Evolutionary conservation across 2,329 filamentous ascomycete genomes (phyloP).

Genomic region (Sporothrix luriei): DNA sequence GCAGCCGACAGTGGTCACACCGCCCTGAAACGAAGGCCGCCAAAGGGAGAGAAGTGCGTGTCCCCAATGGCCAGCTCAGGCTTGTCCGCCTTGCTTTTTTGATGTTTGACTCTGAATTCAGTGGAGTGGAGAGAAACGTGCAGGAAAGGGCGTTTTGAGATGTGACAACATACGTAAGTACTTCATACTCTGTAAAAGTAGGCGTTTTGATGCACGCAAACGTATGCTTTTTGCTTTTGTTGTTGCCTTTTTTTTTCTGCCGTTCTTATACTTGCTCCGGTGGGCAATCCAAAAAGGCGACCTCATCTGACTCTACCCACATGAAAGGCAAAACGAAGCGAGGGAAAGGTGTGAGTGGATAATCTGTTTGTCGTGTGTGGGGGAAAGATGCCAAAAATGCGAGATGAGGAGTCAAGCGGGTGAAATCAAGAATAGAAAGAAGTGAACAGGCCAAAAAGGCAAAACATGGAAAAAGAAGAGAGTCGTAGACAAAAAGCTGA

Average conservation of each 20-base stretch:
- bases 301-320: neutral
- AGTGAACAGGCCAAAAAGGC: neutral
- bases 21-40: slow-evolving; percentile 17
- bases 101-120: neutral
- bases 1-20: slow-evolving; percentile 8
- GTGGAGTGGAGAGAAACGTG: neutral
- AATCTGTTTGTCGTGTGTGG: neutral
- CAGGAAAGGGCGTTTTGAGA: neutral
- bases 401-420: slow-evolving; percentile 1
- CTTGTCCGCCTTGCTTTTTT: neutral
- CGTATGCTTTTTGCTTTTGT: neutral
- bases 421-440: neutral
- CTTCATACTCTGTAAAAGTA: neutral
- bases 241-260: neutral
- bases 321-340: neutral
- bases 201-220: too few species aligned
- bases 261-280: slow-evolving; percentile 13
- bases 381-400: neutral
- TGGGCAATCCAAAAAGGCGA: neutral
- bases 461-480: neutral
- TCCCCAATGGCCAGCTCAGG: neutral
- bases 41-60: neutral
- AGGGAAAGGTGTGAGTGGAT: slow-evolving; percentile 11
- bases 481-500: neutral
- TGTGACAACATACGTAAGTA: neutral